Evolutionary conservation across 2,329 filamentous ascomycete genomes (phyloP).

Genomic region (Stagonosporopsis vannaccii): DNA sequence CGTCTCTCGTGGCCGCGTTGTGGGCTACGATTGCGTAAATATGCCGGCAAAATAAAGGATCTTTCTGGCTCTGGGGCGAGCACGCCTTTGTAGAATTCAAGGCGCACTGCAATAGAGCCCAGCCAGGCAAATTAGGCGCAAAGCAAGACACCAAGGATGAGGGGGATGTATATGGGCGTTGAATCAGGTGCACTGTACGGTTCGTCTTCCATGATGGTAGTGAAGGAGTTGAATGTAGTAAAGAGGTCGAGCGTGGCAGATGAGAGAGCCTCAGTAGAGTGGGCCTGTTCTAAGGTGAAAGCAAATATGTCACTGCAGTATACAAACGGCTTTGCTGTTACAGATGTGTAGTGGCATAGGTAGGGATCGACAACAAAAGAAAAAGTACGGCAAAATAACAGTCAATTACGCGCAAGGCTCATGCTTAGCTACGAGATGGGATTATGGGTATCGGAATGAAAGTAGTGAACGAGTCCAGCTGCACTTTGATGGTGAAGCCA

Average conservation of each 20-base stretch:
- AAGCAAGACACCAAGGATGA: constrained; percentile 24
- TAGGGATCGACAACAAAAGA: too few species aligned
- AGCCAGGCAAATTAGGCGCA: constrained; percentile 31
- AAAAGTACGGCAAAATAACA: neutral
- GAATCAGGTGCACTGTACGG: constrained; percentile 2
- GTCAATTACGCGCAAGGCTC: neutral
- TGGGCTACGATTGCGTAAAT: constrained; percentile 11
- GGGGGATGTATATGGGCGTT: constrained; percentile 23
- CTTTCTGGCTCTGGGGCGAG: constrained; percentile 27
- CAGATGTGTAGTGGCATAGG: too few species aligned
- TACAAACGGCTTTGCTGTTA: neutral
- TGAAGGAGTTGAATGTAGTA: neutral
- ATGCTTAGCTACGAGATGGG: neutral
- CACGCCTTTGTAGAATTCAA: constrained; percentile 37
- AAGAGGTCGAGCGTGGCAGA: neutral
- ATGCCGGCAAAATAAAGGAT: constrained; percentile 29
- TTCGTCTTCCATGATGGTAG: neutral
- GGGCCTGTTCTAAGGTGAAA: constrained; percentile 5
- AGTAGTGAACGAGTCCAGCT: neutral
- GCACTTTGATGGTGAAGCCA: too few species aligned
- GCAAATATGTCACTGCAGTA: neutral
- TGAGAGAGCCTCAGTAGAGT: neutral
- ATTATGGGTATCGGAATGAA: neutral
- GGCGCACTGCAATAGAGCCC: constrained; percentile 27
- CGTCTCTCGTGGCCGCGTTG: constrained; percentile 1